phyloP scores from a whole-genome alignment of 2,329 filamentous ascomycete species.

The Diaporthe vexans region DNA sequence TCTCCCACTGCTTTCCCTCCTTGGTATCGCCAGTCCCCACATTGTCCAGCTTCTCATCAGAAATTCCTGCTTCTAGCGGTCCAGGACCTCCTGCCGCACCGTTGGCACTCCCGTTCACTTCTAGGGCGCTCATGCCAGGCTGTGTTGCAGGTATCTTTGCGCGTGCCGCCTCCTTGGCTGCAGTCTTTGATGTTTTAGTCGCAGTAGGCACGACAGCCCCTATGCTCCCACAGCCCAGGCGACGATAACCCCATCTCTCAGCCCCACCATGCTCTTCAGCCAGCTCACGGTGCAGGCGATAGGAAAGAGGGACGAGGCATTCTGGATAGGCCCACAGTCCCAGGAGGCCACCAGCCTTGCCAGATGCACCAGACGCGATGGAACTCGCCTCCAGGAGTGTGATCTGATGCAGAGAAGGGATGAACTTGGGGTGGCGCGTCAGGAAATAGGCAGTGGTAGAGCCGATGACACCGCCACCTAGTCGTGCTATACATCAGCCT shows the following conservation, averaged over 20 bases:
- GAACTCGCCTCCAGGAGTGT: slow-evolving; percentile 88
- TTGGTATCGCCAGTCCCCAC: slow-evolving; percentile 42
- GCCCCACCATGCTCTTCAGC: slow-evolving; percentile 86
- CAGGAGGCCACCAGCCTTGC: slow-evolving; percentile 92
- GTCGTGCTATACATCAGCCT: slow-evolving; percentile 12
- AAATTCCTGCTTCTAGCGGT: background rate
- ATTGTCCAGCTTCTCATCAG: slow-evolving; percentile 19
- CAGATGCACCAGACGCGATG: slow-evolving; percentile 92
- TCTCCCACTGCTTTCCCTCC: slow-evolving; percentile 68
- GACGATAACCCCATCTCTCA: slow-evolving; percentile 88
- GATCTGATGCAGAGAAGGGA: slow-evolving; percentile 80
- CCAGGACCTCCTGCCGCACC: slow-evolving; percentile 8
- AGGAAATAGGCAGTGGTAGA: slow-evolving; percentile 92
- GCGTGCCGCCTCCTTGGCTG: slow-evolving; percentile 51
- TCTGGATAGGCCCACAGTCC: slow-evolving; percentile 92
- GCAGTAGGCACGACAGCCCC: slow-evolving; percentile 51
- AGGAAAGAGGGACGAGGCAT: slow-evolving; percentile 88
- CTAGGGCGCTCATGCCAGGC: slow-evolving; percentile 33
- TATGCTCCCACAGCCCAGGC: slow-evolving; percentile 78
- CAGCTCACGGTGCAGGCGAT: slow-evolving; percentile 84
- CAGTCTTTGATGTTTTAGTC: slow-evolving; percentile 51
- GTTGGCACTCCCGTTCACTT: slow-evolving; percentile 25
- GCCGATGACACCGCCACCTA: slow-evolving; percentile 94
- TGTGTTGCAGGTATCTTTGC: slow-evolving; percentile 35
- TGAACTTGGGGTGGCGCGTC: slow-evolving; percentile 86